A percentile compares a stretch with the other conserved stretches of the same genome.
Conservation (phyloP, 371 early-diverging fungal genomes). For the Mucor plumbeus region DNA sequence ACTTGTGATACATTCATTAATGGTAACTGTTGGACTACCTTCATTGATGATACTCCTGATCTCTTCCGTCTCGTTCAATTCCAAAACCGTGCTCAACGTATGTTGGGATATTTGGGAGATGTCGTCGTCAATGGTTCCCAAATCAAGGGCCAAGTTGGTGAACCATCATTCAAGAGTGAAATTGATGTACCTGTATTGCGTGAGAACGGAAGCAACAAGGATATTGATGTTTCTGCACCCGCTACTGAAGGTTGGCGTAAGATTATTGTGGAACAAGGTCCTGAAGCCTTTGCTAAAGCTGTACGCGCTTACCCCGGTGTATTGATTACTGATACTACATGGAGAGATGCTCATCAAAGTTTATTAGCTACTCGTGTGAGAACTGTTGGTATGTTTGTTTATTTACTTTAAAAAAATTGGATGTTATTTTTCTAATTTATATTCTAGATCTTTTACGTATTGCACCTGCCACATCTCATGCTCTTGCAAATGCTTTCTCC, state of each 20-base stretch:
- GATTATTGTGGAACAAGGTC: slow-evolving; percentile 81
- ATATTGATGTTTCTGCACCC: slow-evolving; percentile 60
- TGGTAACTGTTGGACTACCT: slow-evolving; percentile 94
- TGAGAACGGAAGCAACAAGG: slow-evolving; percentile 40
- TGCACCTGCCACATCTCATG: slow-evolving; percentile 87
- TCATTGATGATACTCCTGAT: slow-evolving; percentile 93
- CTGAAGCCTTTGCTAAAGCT: slow-evolving; percentile 88
- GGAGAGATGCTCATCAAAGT: slow-evolving; percentile 96
- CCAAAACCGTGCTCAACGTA: slow-evolving; percentile 85
- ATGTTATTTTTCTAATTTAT: neutral
- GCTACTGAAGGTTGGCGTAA: slow-evolving; percentile 87
- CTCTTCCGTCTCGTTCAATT: slow-evolving; percentile 74
- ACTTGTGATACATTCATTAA: slow-evolving; percentile 76
- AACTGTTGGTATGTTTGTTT: slow-evolving; percentile 66
- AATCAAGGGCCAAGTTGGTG: slow-evolving; percentile 86
- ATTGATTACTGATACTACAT: slow-evolving; percentile 90
- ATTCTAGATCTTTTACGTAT: slow-evolving; percentile 68
- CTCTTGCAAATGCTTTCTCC: slow-evolving; percentile 83
- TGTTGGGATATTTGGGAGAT: slow-evolving; percentile 88
- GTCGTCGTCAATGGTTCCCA: slow-evolving; percentile 89
- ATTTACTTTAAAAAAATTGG: neutral
- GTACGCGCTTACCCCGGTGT: slow-evolving; percentile 84
- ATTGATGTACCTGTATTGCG: slow-evolving; percentile 64
- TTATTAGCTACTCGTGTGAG: slow-evolving; percentile 92
- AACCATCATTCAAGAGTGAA: slow-evolving; percentile 60